Evolutionary conservation across 148 eudicot genomes (phyloP).

Genomic region (Amaranthus hypochondriacus): DNA sequence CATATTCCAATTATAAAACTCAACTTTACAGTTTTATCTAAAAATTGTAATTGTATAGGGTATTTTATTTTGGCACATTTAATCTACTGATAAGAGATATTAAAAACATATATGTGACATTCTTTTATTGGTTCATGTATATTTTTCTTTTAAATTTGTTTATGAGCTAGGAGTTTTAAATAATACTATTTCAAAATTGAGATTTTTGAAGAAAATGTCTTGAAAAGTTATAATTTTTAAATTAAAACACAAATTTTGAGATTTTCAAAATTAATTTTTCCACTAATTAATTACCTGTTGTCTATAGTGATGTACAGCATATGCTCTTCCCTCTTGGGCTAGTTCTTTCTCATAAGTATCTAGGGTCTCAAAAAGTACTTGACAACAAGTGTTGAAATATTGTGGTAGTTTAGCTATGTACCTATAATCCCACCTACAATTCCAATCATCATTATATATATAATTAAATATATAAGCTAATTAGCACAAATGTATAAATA

Average conservation of each 20-base stretch:
- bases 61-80: no score
- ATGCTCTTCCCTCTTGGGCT: slow-evolving; percentile 25
- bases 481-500: slow-evolving; percentile 24
- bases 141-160: no score
- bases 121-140: not conserved
- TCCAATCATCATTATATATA: not conserved
- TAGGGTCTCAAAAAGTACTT: slow-evolving; percentile 24
- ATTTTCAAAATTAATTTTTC: no score
- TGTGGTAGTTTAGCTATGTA: slow-evolving; percentile 32
- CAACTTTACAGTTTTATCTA: no score
- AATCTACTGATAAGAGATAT: not conserved
- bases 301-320: slow-evolving; percentile 19
- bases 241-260: not conserved
- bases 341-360: slow-evolving; percentile 32
- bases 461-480: no score
- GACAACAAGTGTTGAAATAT: slow-evolving; percentile 26
- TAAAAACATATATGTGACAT: not conserved
- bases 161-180: not conserved
- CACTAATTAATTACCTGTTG: slow-evolving; percentile 18
- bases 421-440: slow-evolving; percentile 41
- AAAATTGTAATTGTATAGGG: no score
- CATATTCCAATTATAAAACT: no score
- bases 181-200: not conserved
- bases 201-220: not conserved
- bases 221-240: not conserved